Evolutionary conservation across 1,139 yeast genomes (phyloP), one percentile per base, ranked within the genome.

Genomic region (Candida glucosophila): DNA sequence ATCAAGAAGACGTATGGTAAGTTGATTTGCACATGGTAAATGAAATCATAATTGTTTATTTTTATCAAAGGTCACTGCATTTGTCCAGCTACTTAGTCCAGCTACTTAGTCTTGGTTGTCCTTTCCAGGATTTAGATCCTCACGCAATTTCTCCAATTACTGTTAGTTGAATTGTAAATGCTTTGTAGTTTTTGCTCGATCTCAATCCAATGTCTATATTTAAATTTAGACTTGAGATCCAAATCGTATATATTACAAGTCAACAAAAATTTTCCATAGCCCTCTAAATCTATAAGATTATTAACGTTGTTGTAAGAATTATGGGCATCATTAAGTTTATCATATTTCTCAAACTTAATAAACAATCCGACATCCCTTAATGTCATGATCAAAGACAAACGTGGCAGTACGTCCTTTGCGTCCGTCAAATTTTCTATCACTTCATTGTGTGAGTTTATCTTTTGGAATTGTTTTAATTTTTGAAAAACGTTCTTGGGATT

Each of bases 1-100:
- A 85, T 54, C 98, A 88, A 60, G 98, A 90, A 60, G 98, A 90
- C 66, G 95, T 90, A 14, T 90, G 98, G 97, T 88, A 59, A 40
- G 14, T 20, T n/a, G n/a, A n/a, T n/a, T n/a, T n/a, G n/a, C n/a
- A n/a, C n/a, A n/a, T n/a, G n/a, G n/a, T n/a, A n/a, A n/a, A n/a
- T n/a, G n/a, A n/a, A n/a, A n/a, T n/a, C n/a, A n/a, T n/a, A n/a
- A n/a, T n/a, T n/a, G n/a, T n/a, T n/a, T n/a, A n/a, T n/a, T n/a
- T n/a, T n/a, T n/a, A n/a, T n/a, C n/a, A n/a, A n/a, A n/a, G n/a
- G n/a, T n/a, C n/a, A n/a, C n/a, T n/a, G n/a, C n/a, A n/a, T n/a
- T n/a, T n/a, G n/a, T n/a, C n/a, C n/a, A n/a, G n/a, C n/a, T n/a
- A n/a, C n/a, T n/a, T n/a, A n/a, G n/a, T n/a, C n/a, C n/a, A n/a